Percentiles rank a stretch among this genome's conserved stretches.
Evolutionary conservation across 306 rosid genomes (phyloP).

Genomic region (Gillenia trifoliata): DNA sequence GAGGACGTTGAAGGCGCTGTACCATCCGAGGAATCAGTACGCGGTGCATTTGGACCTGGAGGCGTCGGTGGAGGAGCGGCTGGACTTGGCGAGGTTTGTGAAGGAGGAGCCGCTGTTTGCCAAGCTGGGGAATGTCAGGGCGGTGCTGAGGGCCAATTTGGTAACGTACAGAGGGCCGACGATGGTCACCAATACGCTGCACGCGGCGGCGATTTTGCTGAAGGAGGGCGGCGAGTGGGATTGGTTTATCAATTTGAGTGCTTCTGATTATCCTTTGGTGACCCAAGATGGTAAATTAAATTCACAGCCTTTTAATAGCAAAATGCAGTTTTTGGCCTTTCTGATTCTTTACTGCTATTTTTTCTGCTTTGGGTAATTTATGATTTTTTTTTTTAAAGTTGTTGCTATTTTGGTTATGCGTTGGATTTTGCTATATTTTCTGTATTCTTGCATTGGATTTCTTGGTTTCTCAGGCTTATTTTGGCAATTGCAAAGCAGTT

Average conservation of each 20-base stretch:
- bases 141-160: slow-evolving; percentile 57
- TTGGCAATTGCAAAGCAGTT: neutral
- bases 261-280: slow-evolving; percentile 73
- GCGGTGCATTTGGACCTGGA: slow-evolving; percentile 70
- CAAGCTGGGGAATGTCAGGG: slow-evolving; percentile 50
- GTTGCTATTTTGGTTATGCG: neutral
- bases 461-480: slow-evolving; percentile 5
- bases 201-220: slow-evolving; percentile 66
- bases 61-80: slow-evolving; percentile 53
- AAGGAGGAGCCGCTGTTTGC: slow-evolving; percentile 44
- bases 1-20: slow-evolving; percentile 61
- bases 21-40: slow-evolving; percentile 69
- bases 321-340: neutral
- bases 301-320: neutral
- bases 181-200: slow-evolving; percentile 72
- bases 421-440: neutral
- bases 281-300: slow-evolving; percentile 70
- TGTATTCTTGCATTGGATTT: neutral
- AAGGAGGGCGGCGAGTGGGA: slow-evolving; percentile 72
- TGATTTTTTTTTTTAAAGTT: neutral
- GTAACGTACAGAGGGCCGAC: slow-evolving; percentile 72
- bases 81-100: slow-evolving; percentile 50
- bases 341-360: neutral
- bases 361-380: neutral
- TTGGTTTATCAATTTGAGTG: slow-evolving; percentile 73